These are phyloP conservation scores for Spergularia azorica DNA, from an alignment of 179 eudicot genomes.

Conservation along the genomic window DNA sequence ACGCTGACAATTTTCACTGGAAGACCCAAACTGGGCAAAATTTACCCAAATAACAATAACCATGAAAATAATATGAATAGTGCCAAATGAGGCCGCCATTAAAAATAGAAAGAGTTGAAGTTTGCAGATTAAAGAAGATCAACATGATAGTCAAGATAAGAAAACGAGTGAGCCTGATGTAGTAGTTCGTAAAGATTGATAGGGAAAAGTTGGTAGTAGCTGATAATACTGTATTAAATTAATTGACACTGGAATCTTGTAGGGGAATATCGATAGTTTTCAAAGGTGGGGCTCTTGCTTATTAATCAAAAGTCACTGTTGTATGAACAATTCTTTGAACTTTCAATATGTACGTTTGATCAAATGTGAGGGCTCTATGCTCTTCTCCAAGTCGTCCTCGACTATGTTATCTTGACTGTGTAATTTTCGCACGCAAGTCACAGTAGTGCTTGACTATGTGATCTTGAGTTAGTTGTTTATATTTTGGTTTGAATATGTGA, in stretches of 20 bases:
- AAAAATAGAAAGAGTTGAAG: background rate
- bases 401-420: too few species aligned
- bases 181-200: background rate
- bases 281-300: constrained; percentile 1
- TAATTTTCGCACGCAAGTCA: too few species aligned
- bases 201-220: constrained; percentile 14
- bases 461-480: too few species aligned
- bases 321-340: too few species aligned
- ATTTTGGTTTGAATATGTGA: too few species aligned
- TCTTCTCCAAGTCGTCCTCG: too few species aligned
- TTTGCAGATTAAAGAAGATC: background rate
- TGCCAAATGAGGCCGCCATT: background rate
- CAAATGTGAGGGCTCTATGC: too few species aligned
- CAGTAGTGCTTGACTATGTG: too few species aligned
- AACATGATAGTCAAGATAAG: background rate
- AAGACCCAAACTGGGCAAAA: constrained; percentile 15
- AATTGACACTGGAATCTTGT: background rate
- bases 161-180: background rate
- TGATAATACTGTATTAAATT: constrained; percentile 1
- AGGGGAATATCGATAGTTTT: background rate
- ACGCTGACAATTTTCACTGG: constrained; percentile 14
- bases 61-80: background rate
- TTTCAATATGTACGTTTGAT: too few species aligned
- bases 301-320: too few species aligned
- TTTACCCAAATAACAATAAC: constrained; percentile 17